A percentile compares a stretch with the other conserved stretches of the same genome.
phyloP scores from a whole-genome alignment of 139 green algal species.

The Dunaliella primolecta region DNA sequence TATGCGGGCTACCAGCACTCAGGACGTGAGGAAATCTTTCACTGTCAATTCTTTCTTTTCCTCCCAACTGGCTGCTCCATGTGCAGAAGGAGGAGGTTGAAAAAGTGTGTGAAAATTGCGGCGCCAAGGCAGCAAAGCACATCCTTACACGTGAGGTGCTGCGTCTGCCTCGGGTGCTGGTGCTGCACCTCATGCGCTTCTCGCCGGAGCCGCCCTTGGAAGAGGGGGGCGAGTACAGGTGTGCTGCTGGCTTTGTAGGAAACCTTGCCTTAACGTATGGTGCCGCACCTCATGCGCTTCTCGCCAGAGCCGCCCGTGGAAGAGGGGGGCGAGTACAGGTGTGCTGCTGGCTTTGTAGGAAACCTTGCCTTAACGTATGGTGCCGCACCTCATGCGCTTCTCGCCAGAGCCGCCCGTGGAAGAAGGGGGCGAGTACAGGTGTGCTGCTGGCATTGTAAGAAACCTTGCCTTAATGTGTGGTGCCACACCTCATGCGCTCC shows the following conservation, averaged over 20 bases:
- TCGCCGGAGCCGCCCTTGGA: slow-evolving; percentile 4
- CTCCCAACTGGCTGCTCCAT: no score
- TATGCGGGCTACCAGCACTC: no score
- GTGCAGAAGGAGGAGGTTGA: slow-evolving; percentile 48
- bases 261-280: no score
- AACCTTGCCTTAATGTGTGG: no score
- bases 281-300: slow-evolving; percentile 77
- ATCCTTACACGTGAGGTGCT: slow-evolving; percentile 40
- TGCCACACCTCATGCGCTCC: slow-evolving; percentile 77
- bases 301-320: slow-evolving; percentile 6
- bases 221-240: neutral
- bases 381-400: slow-evolving; percentile 77
- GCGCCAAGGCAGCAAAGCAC: slow-evolving; percentile 32
- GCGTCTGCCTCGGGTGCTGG: slow-evolving; percentile 60
- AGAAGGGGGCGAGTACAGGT: neutral
- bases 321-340: neutral
- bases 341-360: no score
- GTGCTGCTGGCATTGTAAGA: no score
- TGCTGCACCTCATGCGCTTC: slow-evolving; percentile 77
- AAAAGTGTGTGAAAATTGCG: slow-evolving; percentile 64
- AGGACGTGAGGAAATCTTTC: no score
- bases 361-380: no score
- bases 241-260: no score
- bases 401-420: slow-evolving; percentile 6
- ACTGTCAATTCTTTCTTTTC: no score